A percentile compares a stretch with the other conserved stretches of the same genome.
phyloP scores from a whole-genome alignment of 176 grass and related monocot genomes.

The Triticum urartu region DNA sequence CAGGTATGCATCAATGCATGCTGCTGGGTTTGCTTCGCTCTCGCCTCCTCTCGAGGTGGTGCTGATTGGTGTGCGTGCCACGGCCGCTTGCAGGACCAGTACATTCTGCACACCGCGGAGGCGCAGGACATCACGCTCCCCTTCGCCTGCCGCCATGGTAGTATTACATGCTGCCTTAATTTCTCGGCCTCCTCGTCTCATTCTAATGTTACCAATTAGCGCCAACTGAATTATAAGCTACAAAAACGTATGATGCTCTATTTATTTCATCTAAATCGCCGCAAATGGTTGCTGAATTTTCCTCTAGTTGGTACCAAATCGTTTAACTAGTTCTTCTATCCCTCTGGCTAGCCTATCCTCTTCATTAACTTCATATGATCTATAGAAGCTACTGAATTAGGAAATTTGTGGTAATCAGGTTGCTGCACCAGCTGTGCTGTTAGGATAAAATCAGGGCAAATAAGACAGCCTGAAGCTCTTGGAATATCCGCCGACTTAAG shows the following conservation, averaged over 20 bases:
- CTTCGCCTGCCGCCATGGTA: slow-evolving; percentile 95
- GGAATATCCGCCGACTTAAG: slow-evolving; percentile 86
- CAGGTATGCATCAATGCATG: slow-evolving; percentile 45
- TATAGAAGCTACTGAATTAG: neutral
- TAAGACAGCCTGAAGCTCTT: slow-evolving; percentile 77
- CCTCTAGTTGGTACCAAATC: too few species aligned
- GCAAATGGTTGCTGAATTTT: neutral
- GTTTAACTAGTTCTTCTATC: too few species aligned
- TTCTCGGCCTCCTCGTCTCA: neutral
- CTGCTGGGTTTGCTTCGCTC: too few species aligned
- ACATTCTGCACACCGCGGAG: slow-evolving; percentile 93
- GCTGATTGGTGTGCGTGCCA: neutral
- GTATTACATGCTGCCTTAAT: slow-evolving; percentile 13
- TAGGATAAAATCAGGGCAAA: slow-evolving; percentile 80
- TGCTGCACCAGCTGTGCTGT: slow-evolving; percentile 83
- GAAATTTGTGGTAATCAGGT: slow-evolving; percentile 39
- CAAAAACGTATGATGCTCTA: too few species aligned
- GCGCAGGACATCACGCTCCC: slow-evolving; percentile 75
- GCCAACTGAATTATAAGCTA: neutral
- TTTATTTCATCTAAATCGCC: too few species aligned
- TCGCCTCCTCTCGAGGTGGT: too few species aligned
- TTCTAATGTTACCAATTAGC: neutral
- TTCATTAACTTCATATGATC: neutral
- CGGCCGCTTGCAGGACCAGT: slow-evolving; percentile 61
- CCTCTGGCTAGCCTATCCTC: neutral